Conservation (phyloP, 345 rosid genomes). For the Aquilaria sinensis region DNA sequence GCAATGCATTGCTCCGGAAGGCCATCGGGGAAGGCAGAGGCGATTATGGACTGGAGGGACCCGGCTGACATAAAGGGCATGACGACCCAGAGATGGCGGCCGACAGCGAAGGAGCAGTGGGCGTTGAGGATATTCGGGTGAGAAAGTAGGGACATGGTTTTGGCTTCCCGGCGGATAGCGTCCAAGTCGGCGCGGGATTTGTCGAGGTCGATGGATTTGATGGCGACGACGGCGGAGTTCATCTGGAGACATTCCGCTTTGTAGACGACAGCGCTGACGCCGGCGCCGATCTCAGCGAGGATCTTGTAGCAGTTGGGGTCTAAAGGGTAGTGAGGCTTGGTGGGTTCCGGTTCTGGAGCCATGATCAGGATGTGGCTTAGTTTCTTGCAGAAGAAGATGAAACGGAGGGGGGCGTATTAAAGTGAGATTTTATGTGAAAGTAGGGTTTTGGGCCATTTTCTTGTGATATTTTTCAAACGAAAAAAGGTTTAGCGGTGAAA, state of each 20-base stretch:
- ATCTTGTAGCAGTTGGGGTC: constrained; percentile 56
- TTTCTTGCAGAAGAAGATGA: too few species aligned
- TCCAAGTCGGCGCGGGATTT: constrained; percentile 59
- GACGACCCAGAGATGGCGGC: constrained; percentile 76
- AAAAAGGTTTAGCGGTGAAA: too few species aligned
- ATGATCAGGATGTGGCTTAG: not conserved
- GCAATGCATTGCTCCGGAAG: constrained; percentile 74
- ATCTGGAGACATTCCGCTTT: constrained; percentile 63
- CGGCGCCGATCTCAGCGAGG: constrained; percentile 62
- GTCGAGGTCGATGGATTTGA: constrained; percentile 81
- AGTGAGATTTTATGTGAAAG: too few species aligned
- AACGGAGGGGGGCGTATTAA: too few species aligned
- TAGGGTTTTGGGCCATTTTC: too few species aligned
- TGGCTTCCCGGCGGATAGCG: constrained; percentile 59
- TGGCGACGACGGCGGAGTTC: constrained; percentile 58
- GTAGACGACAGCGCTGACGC: constrained; percentile 73
- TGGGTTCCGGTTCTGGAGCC: constrained; percentile 10
- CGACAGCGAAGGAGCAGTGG: constrained; percentile 78
- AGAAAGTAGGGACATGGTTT: constrained; percentile 72
- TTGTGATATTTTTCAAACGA: too few species aligned
- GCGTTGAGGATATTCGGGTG: constrained; percentile 80
- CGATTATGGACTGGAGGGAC: constrained; percentile 71
- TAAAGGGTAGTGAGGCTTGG: constrained; percentile 47
- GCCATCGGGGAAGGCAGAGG: constrained; percentile 59
- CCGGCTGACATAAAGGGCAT: constrained; percentile 97